These are phyloP conservation scores for Calonectria crousiana DNA, from an alignment of 2,329 filamentous ascomycete genomes.

Conservation along the genomic window DNA sequence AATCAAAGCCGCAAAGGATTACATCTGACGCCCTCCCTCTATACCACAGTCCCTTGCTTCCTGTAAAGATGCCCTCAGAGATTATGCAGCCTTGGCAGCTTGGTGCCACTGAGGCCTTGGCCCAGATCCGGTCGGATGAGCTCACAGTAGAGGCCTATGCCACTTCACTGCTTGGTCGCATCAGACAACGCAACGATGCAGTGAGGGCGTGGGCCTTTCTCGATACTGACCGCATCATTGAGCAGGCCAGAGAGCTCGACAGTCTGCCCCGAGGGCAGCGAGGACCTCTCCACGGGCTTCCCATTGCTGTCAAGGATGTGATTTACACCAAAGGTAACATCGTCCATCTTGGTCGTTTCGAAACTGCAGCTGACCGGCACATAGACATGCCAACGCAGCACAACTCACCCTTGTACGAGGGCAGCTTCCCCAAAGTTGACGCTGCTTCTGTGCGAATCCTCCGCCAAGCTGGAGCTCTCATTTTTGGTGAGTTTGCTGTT, in stretches of 20 bases:
- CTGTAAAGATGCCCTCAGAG: conserved; percentile 12
- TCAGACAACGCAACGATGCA: conserved; percentile 56
- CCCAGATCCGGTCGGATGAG: conserved; percentile 53
- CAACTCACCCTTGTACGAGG: conserved; percentile 67
- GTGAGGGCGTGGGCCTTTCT: conserved; percentile 66
- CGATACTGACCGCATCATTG: conserved; percentile 57
- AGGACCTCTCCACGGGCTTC: conserved; percentile 69
- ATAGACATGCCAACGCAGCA: conserved; percentile 69
- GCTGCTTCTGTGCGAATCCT: conserved; percentile 65
- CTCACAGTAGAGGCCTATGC: conserved; percentile 65
- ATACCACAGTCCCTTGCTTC: neutral
- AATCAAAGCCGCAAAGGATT: neutral
- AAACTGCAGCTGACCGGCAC: neutral
- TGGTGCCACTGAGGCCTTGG: conserved; percentile 59
- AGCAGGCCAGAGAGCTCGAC: conserved; percentile 64
- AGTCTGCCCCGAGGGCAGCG: conserved; percentile 58
- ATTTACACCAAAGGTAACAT: conserved; percentile 65
- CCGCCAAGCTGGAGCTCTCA: conserved; percentile 67
- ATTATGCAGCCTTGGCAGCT: conserved; percentile 37
- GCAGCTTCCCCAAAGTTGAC: conserved; percentile 60
- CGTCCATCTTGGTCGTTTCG: neutral
- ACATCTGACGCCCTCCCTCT: neutral
- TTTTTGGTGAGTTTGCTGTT: conserved; percentile 53
- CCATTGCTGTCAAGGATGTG: conserved; percentile 71
- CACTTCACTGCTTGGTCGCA: conserved; percentile 58